Conservation (phyloP, 805 yeast species). For the Lipomyces starkeyi region DNA sequence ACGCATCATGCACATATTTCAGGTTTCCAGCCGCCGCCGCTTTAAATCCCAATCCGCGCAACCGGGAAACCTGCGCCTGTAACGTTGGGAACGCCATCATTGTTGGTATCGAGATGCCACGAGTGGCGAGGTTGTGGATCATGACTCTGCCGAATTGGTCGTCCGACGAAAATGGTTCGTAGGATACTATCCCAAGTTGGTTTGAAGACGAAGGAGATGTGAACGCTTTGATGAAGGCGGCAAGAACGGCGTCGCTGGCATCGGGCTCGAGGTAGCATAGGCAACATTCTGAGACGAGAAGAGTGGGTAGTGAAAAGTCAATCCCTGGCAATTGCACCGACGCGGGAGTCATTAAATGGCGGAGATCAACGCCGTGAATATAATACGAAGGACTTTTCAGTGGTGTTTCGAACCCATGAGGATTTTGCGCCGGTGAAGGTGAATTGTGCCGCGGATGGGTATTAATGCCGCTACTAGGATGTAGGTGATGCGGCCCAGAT, state of each 20-base stretch:
- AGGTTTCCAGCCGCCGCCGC: slow-evolving; percentile 52
- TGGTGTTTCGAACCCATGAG: slow-evolving; percentile 30
- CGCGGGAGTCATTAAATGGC: slow-evolving; percentile 45
- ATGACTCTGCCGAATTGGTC: slow-evolving; percentile 73
- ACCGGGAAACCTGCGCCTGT: slow-evolving; percentile 50
- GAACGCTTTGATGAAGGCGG: slow-evolving; percentile 47
- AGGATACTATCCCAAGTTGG: slow-evolving; percentile 52
- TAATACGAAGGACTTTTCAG: slow-evolving; percentile 52
- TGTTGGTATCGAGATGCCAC: slow-evolving; percentile 70
- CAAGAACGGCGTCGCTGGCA: slow-evolving; percentile 54
- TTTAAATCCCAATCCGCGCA: slow-evolving; percentile 44
- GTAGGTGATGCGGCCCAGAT: not conserved
- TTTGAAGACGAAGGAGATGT: slow-evolving; percentile 31
- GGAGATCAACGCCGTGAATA: slow-evolving; percentile 61
- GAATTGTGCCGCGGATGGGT: not conserved
- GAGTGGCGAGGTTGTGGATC: slow-evolving; percentile 61
- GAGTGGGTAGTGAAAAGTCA: slow-evolving; percentile 56
- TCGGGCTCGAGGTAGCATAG: slow-evolving; percentile 68
- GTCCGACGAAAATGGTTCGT: slow-evolving; percentile 71
- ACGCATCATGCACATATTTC: slow-evolving; percentile 48
- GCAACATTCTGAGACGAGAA: slow-evolving; percentile 76
- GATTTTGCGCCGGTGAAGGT: not conserved
- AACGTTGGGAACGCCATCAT: slow-evolving; percentile 59
- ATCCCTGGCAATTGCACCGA: slow-evolving; percentile 20
- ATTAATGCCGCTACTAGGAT: not conserved